Conservation (phyloP, 495 filamentous ascomycete species). For the Penicillium taxi region DNA sequence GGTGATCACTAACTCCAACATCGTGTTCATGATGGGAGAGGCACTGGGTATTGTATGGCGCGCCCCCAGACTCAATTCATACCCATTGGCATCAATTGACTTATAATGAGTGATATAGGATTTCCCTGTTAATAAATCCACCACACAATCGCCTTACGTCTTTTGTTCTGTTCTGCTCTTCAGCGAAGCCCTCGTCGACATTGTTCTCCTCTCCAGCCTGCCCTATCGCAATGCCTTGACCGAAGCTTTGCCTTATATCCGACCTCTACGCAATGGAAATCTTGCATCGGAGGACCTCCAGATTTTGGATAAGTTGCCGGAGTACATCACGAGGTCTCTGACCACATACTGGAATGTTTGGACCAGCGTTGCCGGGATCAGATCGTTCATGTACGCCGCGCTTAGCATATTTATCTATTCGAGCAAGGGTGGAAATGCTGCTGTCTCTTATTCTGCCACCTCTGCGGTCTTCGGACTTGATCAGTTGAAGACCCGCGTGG, state of each 20-base stretch:
- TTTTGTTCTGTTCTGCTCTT: constrained; percentile 64
- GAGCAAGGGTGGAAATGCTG: constrained; percentile 35
- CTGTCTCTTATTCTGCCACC: constrained; percentile 22
- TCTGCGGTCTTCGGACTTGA: constrained; percentile 32
- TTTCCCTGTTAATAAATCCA: constrained; percentile 49
- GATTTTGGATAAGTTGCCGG: constrained; percentile 31
- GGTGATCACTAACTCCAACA: constrained; percentile 64
- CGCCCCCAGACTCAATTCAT: neutral
- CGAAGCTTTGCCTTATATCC: constrained; percentile 24
- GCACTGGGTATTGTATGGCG: constrained; percentile 65
- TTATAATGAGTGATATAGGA: constrained; percentile 27
- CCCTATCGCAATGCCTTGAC: constrained; percentile 36
- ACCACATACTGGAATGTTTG: constrained; percentile 63
- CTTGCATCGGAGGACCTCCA: constrained; percentile 24
- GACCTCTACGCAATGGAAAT: constrained; percentile 20
- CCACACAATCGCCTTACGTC: constrained; percentile 54
- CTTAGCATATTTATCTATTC: constrained; percentile 64
- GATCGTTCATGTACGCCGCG: constrained; percentile 56
- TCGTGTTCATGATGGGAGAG: constrained; percentile 79
- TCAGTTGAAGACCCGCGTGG: constrained; percentile 65
- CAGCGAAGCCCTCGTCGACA: constrained; percentile 60
- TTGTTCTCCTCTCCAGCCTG: constrained; percentile 55
- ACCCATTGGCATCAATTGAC: constrained; percentile 7
- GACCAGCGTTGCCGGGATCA: constrained; percentile 60
- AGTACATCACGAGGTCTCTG: constrained; percentile 24